Evolutionary conservation across 768 basidiomycete genomes (phyloP).

Genomic region (Tricholoma sp.): DNA sequence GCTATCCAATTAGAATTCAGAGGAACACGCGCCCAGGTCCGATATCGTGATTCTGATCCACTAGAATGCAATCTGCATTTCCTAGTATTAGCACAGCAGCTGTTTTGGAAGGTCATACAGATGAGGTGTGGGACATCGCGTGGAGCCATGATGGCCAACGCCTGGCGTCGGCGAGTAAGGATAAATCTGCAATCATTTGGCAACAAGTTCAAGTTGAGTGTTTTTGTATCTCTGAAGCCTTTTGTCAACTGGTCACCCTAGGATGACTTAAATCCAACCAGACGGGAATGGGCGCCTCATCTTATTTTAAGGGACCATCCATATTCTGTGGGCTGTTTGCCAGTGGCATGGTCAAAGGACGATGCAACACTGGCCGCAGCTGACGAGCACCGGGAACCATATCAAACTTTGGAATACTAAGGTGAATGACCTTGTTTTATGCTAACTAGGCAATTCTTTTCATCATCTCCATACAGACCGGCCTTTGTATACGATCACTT

Average conservation of each 20-base stretch:
- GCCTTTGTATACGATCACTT: slow-evolving; percentile 60
- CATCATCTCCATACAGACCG: slow-evolving; percentile 48
- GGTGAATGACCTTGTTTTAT: slow-evolving; percentile 37
- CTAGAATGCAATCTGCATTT: slow-evolving; percentile 51
- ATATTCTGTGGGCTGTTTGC: slow-evolving; percentile 74
- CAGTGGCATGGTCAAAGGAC: slow-evolving; percentile 92
- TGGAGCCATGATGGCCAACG: slow-evolving; percentile 89
- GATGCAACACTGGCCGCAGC: slow-evolving; percentile 74
- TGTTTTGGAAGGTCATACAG: slow-evolving; percentile 77
- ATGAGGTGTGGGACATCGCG: slow-evolving; percentile 94
- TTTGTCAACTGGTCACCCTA: not conserved
- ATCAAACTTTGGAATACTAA: slow-evolving; percentile 90
- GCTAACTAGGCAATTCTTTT: slow-evolving; percentile 1
- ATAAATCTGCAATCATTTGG: slow-evolving; percentile 89
- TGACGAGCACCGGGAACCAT: slow-evolving; percentile 75
- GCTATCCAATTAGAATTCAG: no score
- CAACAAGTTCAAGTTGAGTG: slow-evolving; percentile 54
- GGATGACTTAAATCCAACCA: slow-evolving; percentile 24
- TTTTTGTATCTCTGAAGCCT: not conserved
- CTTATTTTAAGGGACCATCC: slow-evolving; percentile 70
- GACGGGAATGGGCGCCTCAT: slow-evolving; percentile 54
- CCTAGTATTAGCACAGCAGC: slow-evolving; percentile 75
- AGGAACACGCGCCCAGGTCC: no score
- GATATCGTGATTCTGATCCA: no score
- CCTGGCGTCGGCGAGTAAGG: slow-evolving; percentile 85